phyloP scores from a whole-genome alignment of 108 stramenopile species.

The Conticribra guillardii region DNA sequence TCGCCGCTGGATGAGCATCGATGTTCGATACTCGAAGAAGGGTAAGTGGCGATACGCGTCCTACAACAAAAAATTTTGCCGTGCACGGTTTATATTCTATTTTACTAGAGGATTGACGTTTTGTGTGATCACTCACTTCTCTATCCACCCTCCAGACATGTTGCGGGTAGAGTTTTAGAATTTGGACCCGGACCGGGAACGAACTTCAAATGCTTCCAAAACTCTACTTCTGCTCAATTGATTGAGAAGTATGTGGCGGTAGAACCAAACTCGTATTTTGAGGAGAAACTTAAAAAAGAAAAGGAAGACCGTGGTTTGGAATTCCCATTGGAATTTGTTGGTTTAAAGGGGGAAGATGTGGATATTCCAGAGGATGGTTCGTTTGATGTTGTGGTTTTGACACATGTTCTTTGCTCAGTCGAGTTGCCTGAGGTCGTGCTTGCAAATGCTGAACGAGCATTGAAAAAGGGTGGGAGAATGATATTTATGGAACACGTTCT shows the following conservation, averaged over 20 bases:
- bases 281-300: conserved; percentile 39
- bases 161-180: conserved; percentile 48
- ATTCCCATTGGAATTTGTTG: conserved; percentile 40
- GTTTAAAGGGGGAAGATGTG: conserved; percentile 48
- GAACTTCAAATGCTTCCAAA: conserved; percentile 54
- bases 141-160: no score
- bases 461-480: conserved; percentile 68
- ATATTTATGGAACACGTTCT: conserved; percentile 60
- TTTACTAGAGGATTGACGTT: no score
- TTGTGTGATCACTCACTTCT: no score
- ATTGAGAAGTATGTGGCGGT: conserved; percentile 57
- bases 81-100: no score
- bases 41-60: no score
- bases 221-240: conserved; percentile 8
- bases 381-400: conserved; percentile 53
- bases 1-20: conserved; percentile 34
- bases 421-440: conserved; percentile 48
- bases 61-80: no score
- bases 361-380: conserved; percentile 25
- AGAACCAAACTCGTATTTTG: conserved; percentile 56
- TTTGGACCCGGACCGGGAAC: conserved; percentile 64
- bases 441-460: conserved; percentile 55
- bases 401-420: conserved; percentile 61
- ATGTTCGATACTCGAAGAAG: conserved; percentile 29
- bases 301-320: conserved; percentile 29